A percentile compares a stretch with the other conserved stretches of the same genome.
Conservation (phyloP, 2,329 filamentous ascomycete genomes). For the Neurospora sp. region DNA sequence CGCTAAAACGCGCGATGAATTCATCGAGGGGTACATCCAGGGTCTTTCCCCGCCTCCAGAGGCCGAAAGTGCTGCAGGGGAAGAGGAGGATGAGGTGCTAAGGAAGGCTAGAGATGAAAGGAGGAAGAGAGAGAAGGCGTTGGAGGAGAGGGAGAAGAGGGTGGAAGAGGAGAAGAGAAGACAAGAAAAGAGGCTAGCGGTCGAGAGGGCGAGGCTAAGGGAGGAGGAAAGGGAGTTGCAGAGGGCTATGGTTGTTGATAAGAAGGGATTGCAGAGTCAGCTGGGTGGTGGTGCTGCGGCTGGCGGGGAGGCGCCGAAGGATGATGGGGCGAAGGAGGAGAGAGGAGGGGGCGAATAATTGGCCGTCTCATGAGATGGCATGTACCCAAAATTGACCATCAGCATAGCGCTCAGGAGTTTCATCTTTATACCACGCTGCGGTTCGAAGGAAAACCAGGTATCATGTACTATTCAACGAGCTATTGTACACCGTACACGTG, state of each 20-base stretch:
- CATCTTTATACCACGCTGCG: not conserved
- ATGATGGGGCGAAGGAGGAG: not conserved
- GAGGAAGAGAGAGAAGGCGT: slow-evolving; percentile 53
- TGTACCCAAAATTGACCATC: not conserved
- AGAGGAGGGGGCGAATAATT: not conserved
- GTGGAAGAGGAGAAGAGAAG: slow-evolving; percentile 54
- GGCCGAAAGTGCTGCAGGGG: slow-evolving; percentile 27
- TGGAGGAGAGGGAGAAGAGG: slow-evolving; percentile 51
- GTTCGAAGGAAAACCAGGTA: not conserved
- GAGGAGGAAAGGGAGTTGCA: slow-evolving; percentile 61
- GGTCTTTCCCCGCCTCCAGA: slow-evolving; percentile 51
- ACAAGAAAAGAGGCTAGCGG: slow-evolving; percentile 48
- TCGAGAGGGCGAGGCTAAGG: slow-evolving; percentile 49
- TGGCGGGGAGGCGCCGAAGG: not conserved
- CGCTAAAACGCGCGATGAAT: slow-evolving; percentile 46
- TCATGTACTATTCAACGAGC: not conserved
- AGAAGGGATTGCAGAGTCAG: slow-evolving; percentile 55
- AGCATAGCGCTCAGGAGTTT: not conserved
- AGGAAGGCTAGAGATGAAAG: slow-evolving; percentile 40
- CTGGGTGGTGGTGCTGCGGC: slow-evolving; percentile 21
- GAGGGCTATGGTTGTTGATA: slow-evolving; percentile 57
- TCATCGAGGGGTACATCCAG: slow-evolving; percentile 58
- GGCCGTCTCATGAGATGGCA: not conserved
- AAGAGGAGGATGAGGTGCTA: slow-evolving; percentile 42
- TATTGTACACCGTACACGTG: not conserved